These are phyloP conservation scores for Peronospora tabacina DNA, from an alignment of 352 stramenopile species.

Conservation along the genomic window DNA sequence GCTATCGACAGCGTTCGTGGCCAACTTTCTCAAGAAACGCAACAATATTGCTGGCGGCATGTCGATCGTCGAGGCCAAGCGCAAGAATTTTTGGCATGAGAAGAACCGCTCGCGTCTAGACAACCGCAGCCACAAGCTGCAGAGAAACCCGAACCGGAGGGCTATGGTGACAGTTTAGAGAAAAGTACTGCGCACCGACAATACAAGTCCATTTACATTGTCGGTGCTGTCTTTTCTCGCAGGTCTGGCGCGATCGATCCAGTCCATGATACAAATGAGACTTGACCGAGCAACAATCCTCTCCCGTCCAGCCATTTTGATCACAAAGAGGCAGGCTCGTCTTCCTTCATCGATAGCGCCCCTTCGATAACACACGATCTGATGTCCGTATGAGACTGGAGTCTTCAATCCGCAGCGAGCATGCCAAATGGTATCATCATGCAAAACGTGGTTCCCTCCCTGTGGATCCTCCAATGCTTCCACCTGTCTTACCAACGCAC, in stretches of 20 bases:
- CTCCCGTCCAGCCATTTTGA: slow-evolving; percentile 17
- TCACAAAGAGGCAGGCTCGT: slow-evolving; percentile 14
- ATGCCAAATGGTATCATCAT: neutral
- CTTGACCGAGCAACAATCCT: neutral
- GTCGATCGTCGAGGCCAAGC: slow-evolving; percentile 58
- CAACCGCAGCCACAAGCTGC: slow-evolving; percentile 78
- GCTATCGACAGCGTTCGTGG: slow-evolving; percentile 70
- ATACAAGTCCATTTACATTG: slow-evolving; percentile 11
- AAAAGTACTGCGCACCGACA: slow-evolving; percentile 13
- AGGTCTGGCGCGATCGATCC: neutral
- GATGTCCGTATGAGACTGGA: neutral
- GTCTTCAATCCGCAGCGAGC: neutral
- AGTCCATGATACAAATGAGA: neutral
- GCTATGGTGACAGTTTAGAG: slow-evolving; percentile 72
- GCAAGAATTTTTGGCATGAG: slow-evolving; percentile 64
- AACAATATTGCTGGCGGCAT: slow-evolving; percentile 77
- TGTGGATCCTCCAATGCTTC: neutral
- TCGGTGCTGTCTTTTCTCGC: neutral
- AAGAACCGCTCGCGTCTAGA: slow-evolving; percentile 78
- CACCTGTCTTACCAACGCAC: neutral
- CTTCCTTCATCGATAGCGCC: slow-evolving; percentile 9
- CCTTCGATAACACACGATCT: neutral
- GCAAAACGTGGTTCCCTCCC: neutral
- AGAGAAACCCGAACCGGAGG: slow-evolving; percentile 75
- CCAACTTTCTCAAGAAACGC: slow-evolving; percentile 73